Conservation (phyloP, 2,329 filamentous ascomycete species). For the Colletotrichum ledebouriae region DNA sequence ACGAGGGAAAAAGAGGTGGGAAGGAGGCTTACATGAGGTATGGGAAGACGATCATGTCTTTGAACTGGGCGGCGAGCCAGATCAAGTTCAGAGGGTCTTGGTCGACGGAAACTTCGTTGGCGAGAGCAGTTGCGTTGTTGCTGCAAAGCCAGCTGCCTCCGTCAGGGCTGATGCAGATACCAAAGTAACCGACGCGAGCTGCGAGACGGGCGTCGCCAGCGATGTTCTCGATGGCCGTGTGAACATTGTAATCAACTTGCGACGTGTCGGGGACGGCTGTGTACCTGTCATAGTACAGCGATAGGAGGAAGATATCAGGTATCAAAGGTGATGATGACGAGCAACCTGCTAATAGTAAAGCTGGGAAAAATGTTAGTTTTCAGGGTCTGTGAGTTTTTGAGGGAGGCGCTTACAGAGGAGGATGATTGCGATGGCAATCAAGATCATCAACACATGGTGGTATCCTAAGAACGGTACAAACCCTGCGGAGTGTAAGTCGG, state of each 20-base stretch:
- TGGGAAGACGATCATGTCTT: slow-evolving; percentile 98
- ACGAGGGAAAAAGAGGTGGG: not conserved
- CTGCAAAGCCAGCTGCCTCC: slow-evolving; percentile 94
- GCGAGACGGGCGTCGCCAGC: slow-evolving; percentile 87
- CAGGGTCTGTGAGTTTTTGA: not conserved
- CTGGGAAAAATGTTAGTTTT: slow-evolving; percentile 60
- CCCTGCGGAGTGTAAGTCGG: slow-evolving; percentile 55
- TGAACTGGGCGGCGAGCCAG: slow-evolving; percentile 97
- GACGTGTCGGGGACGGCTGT: slow-evolving; percentile 84
- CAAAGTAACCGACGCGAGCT: slow-evolving; percentile 96
- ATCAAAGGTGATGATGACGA: slow-evolving; percentile 97
- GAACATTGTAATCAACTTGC: slow-evolving; percentile 91
- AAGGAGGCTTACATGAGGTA: slow-evolving; percentile 83
- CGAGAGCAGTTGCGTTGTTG: slow-evolving; percentile 94
- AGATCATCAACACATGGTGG: slow-evolving; percentile 94
- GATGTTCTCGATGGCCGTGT: slow-evolving; percentile 88
- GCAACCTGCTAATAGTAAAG: slow-evolving; percentile 92
- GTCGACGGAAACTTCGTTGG: slow-evolving; percentile 88
- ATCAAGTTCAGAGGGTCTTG: slow-evolving; percentile 97
- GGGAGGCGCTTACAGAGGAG: slow-evolving; percentile 80
- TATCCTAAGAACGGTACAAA: slow-evolving; percentile 79
- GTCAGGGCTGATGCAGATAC: slow-evolving; percentile 94
- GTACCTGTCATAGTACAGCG: slow-evolving; percentile 95
- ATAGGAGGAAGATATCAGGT: slow-evolving; percentile 95
- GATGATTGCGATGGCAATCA: slow-evolving; percentile 94